phyloP scores from a whole-genome alignment of 257 asterid genomes.

The Jacaranda copaia region DNA sequence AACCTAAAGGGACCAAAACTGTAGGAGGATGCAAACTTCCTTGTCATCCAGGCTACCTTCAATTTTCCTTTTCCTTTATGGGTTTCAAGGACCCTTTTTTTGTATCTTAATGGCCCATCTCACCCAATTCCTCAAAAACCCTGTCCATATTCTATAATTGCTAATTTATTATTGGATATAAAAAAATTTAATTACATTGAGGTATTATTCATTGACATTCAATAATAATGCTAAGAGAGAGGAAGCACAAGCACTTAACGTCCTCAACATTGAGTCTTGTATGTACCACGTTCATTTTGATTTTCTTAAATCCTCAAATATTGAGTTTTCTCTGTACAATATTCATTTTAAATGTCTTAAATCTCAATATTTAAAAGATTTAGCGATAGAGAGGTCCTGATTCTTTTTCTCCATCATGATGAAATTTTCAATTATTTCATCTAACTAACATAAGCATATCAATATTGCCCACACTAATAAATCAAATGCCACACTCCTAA shows the following conservation, averaged over 20 bases:
- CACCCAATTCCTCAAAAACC: neutral
- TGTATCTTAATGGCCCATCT: slow-evolving; percentile 11
- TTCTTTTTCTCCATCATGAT: neutral
- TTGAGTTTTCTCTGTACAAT: too few species aligned
- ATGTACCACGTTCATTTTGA: too few species aligned
- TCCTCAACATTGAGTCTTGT: too few species aligned
- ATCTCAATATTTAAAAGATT: neutral
- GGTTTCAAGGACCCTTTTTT: neutral
- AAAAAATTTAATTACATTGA: too few species aligned
- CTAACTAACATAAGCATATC: neutral
- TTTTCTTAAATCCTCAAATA: too few species aligned
- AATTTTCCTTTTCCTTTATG: neutral
- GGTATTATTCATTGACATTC: too few species aligned
- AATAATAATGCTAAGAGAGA: too few species aligned
- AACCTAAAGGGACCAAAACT: slow-evolving; percentile 1
- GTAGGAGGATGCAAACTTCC: neutral
- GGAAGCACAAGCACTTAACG: too few species aligned
- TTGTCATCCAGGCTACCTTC: slow-evolving; percentile 16
- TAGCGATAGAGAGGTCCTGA: neutral
- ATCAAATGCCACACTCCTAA: neutral
- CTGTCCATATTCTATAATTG: neutral
- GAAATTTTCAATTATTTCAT: neutral
- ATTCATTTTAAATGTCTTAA: neutral
- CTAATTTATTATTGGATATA: too few species aligned
- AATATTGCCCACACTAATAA: neutral